Evolutionary conservation across 257 asterid species (phyloP), one percentile per base, ranked within the genome.

Genomic region (Echium plantagineum): DNA sequence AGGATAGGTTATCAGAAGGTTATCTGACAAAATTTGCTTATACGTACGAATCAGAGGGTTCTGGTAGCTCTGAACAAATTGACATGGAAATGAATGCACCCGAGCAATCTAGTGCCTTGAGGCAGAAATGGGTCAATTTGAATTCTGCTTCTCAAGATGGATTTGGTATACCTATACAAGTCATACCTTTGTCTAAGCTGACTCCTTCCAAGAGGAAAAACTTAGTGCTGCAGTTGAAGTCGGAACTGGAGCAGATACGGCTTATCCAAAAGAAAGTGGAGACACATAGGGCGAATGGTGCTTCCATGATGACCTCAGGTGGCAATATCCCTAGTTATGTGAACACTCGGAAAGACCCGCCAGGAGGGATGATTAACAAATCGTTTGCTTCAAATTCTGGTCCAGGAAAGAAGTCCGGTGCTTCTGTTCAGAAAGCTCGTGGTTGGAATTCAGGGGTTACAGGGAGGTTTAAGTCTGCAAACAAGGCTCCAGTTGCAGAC

Each of bases 231-330:
- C 85, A 83, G 28, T 64, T 90, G 69, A 77, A 76, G 74, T 68
- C 86, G 22, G 98, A 90, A 80, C 95, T 87, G 30, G 91, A 82
- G 59, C 79, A 71, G 75, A 82, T 72, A 77, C 80, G 78, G 54
- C 58, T 63, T 52, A 67, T 85, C 32, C 87, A 74, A 71, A 85
- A 63, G 71, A 80, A 80, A 71, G 62, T 77, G 52, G 87, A 79
- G 53, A 67, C 62, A 7, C 74, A 63, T 52, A 79, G 76, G 75
- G 66, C 68, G 58, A 86, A 73, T 75, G 77, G 71, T 61, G 51
- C 16, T 12, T 42, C 72, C 52, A 46, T 73, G 8, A 74, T 71
- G 63, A 69, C 90, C 48, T 80, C 85, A 22, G 73, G 82, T 7
- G 71, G 75, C 59, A 82, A 80, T 74, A 76, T 81, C 48, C 74